A percentile compares a stretch with the other conserved stretches of the same genome.
Conservation (phyloP, 768 basidiomycete genomes). For the Suillus lakei region DNA sequence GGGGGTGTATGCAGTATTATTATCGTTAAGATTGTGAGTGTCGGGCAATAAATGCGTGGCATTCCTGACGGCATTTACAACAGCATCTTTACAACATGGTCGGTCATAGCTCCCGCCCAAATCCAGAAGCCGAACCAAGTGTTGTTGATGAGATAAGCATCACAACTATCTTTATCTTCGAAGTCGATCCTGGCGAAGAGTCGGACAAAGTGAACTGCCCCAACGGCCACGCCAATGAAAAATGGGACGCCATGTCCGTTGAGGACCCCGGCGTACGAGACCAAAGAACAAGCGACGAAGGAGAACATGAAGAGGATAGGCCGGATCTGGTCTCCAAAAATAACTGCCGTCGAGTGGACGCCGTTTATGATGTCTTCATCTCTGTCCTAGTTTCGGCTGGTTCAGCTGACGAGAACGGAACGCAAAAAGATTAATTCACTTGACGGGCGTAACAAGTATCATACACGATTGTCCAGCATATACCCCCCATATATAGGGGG, state of each 20-base stretch:
- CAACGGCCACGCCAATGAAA: background rate
- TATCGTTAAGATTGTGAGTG: too few species aligned
- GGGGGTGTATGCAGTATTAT: too few species aligned
- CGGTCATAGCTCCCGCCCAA: too few species aligned
- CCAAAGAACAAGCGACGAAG: slow-evolving; percentile 54
- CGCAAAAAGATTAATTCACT: background rate
- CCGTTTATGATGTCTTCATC: slow-evolving; percentile 71
- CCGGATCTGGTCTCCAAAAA: slow-evolving; percentile 65
- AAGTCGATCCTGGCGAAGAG: too few species aligned
- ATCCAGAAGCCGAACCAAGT: too few species aligned
- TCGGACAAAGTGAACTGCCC: background rate
- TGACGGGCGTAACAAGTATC: background rate
- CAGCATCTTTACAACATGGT: too few species aligned
- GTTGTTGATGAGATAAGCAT: too few species aligned
- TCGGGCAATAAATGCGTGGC: too few species aligned
- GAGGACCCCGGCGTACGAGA: slow-evolving; percentile 50
- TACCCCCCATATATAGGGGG: background rate
- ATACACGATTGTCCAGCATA: background rate
- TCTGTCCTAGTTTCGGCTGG: slow-evolving; percentile 67
- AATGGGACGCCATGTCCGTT: slow-evolving; percentile 44
- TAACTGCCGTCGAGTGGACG: slow-evolving; percentile 77
- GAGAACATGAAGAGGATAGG: slow-evolving; percentile 60
- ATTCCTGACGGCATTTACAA: too few species aligned
- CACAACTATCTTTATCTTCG: too few species aligned
- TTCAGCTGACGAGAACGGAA: slow-evolving; percentile 49